Percentiles rank a stretch among this genome's conserved stretches.
Conservation (phyloP, 768 basidiomycete genomes). For the Tephrocybe sp. region DNA sequence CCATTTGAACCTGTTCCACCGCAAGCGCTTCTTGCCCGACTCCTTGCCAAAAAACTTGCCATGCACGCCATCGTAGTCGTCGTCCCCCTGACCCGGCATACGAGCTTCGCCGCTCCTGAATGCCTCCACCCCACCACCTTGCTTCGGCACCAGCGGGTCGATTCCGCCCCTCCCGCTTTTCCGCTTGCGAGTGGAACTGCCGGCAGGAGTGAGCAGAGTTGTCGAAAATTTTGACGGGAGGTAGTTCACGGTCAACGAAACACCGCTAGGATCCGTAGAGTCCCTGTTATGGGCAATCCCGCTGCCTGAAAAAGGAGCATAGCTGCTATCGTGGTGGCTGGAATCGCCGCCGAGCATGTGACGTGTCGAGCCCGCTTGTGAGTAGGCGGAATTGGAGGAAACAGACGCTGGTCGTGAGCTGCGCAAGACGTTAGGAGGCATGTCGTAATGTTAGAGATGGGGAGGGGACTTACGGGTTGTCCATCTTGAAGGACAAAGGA, state of each 20-base stretch:
- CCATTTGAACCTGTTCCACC: conserved; percentile 91
- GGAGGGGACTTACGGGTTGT: conserved; percentile 19
- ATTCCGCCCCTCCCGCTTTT: conserved; percentile 20
- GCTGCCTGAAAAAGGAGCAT: conserved; percentile 34
- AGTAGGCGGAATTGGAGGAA: conserved; percentile 40
- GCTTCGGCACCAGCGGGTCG: conserved; percentile 48
- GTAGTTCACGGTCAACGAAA: conserved; percentile 50
- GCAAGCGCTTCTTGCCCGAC: conserved; percentile 42
- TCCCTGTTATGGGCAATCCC: conserved; percentile 6
- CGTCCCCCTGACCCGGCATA: conserved; percentile 42
- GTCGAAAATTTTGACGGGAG: conserved; percentile 64
- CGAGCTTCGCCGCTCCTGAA: conserved; percentile 41
- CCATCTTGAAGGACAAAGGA: conserved; percentile 12
- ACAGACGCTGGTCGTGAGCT: conserved; percentile 38
- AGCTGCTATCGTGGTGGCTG: conserved; percentile 37
- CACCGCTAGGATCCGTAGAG: conserved; percentile 15
- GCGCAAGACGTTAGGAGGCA: too few relatives aligned
- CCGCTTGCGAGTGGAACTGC: conserved; percentile 22
- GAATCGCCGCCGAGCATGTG: conserved; percentile 41
- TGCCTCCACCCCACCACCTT: conserved; percentile 62
- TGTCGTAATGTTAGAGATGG: too few relatives aligned
- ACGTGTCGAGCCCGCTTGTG: conserved; percentile 45
- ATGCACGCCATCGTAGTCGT: conserved; percentile 43
- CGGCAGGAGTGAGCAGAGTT: conserved; percentile 38
- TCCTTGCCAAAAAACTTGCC: conserved; percentile 10